Evolutionary conservation across 306 rosid species (phyloP), one percentile per base, ranked within the genome.

Genomic region (Trifolium dubium): DNA sequence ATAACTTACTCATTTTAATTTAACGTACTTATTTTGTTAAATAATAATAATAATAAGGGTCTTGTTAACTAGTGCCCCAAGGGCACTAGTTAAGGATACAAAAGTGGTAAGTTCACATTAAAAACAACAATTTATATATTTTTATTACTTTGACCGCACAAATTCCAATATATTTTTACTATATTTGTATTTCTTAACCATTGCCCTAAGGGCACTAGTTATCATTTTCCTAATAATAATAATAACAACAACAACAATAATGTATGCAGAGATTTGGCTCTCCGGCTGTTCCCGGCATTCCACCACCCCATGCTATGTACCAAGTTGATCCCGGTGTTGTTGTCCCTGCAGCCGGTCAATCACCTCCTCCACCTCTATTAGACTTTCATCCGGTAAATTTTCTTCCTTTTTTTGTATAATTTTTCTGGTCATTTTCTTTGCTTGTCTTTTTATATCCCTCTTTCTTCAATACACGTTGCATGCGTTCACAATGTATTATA

Each of bases 301-400:
- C 90, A 43, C 80, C 73, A 69, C 83, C 84, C 9, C 90, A 81
- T 79, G 77, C 85, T 41, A 81, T 86, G 87, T 89, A 84, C 81
- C 88, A 87, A 89, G 78, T 66, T 46, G 88, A 90, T 47, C 80
- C 77, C 55, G 81, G 81, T 72, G 69, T 74, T 43, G 77, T 69
- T 76, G 59, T 69, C 67, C 74, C 82, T 2, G 13, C 83, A n/a
- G 70, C 83, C 17, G 70, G 64, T 19, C 92, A 79, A 72, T 71
- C 87, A 5, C 66, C 86, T 30, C 89, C 88, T 49, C 88, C 73
- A 3, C 87, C 88, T 10, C 60, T 71, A 8, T 19, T 82, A 14
- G 92, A 92, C 79, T 87, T 86, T 54, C 89, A 86, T 68, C 98
- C 98, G 73, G 98, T 92, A 59, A 41, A 3, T n/a, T 31, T 71